Percentiles rank a stretch among this genome's conserved stretches.
Conservation (phyloP, 768 basidiomycete species). For the Serendipita sp. region DNA sequence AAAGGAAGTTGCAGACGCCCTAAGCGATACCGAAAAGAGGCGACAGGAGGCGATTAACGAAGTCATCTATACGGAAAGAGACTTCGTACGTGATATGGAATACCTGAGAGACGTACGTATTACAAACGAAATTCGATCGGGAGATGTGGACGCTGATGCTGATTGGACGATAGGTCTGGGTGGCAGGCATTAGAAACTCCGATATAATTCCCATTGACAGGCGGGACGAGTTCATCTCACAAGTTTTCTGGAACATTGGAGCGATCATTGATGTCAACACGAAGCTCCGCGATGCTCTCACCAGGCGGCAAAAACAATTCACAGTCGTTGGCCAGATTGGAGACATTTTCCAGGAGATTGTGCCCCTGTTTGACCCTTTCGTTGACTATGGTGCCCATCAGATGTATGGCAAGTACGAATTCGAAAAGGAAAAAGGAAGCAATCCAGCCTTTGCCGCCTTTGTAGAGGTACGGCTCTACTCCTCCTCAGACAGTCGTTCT, state of each 20-base stretch:
- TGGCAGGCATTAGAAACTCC: conserved; percentile 61
- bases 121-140: neutral
- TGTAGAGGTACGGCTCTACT: conserved; percentile 59
- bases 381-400: conserved; percentile 94
- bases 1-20: conserved; percentile 81
- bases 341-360: conserved; percentile 74
- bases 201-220: conserved; percentile 62
- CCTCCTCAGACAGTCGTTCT: neutral
- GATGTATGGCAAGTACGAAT: conserved; percentile 95
- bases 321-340: conserved; percentile 86
- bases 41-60: conserved; percentile 98
- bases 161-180: conserved; percentile 49
- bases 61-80: conserved; percentile 82
- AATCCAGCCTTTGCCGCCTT: conserved; percentile 89
- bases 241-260: conserved; percentile 96
- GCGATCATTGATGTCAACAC: conserved; percentile 88
- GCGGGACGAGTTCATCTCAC: conserved; percentile 71
- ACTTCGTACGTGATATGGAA: conserved; percentile 96
- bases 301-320: conserved; percentile 87
- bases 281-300: conserved; percentile 80
- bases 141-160: neutral
- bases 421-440: conserved; percentile 92
- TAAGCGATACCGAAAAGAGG: conserved; percentile 84
- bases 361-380: conserved; percentile 81
- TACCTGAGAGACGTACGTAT: conserved; percentile 78